phyloP scores from a whole-genome alignment of 257 asterid species.

The Nemophila menziesii region DNA sequence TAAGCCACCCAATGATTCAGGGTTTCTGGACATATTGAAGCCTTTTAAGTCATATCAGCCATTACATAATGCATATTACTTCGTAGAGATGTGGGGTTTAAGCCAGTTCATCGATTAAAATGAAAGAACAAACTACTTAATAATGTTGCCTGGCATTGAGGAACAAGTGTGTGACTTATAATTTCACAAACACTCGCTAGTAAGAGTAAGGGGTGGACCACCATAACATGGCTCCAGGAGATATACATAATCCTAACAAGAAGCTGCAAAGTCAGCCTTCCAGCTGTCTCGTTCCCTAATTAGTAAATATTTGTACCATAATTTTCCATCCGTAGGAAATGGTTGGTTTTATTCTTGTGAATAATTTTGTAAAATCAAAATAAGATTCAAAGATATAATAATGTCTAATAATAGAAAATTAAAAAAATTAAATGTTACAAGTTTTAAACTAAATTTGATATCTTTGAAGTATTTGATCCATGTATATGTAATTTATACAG shows the following conservation, averaged over 20 bases:
- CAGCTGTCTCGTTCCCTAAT: conserved; percentile 16
- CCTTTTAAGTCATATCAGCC: conserved; percentile 1
- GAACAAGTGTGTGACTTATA: conserved; percentile 37
- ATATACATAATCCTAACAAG: conserved; percentile 35
- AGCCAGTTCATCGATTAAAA: conserved; percentile 43
- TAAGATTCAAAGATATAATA: too few relatives aligned
- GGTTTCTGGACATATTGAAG: neutral
- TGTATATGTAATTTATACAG: too few relatives aligned
- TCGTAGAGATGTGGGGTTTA: conserved; percentile 18
- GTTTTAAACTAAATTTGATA: too few relatives aligned
- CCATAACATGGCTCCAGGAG: conserved; percentile 27
- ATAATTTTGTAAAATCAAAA: too few relatives aligned
- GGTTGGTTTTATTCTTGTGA: too few relatives aligned
- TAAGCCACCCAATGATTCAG: too few relatives aligned
- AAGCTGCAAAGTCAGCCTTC: conserved; percentile 5
- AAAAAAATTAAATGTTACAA: too few relatives aligned
- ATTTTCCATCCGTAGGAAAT: too few relatives aligned
- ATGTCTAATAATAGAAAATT: too few relatives aligned
- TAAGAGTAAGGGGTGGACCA: conserved; percentile 37
- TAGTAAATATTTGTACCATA: too few relatives aligned
- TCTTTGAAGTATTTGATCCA: too few relatives aligned
- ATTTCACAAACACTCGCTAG: conserved; percentile 19
- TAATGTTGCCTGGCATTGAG: conserved; percentile 21
- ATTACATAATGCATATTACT: neutral
- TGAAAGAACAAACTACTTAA: conserved; percentile 18